phyloP scores from a whole-genome alignment of 192 early-diverging fungal genomes.

The Coemansia sp. region DNA sequence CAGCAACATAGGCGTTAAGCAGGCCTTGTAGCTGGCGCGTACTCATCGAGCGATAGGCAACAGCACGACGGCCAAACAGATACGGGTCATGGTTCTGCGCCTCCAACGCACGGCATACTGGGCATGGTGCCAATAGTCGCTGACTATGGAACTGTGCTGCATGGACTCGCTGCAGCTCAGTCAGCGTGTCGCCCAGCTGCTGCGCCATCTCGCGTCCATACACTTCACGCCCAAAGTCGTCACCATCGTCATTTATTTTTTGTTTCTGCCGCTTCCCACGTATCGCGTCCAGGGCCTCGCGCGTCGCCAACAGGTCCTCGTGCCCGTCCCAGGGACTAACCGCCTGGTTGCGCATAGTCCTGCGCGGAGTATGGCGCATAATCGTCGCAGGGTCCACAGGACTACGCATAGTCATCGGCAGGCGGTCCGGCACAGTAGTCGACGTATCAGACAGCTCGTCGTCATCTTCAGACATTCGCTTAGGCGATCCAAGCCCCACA shows the following conservation, averaged over 20 bases:
- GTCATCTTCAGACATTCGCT: conserved; percentile 13
- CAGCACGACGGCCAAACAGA: conserved; percentile 40
- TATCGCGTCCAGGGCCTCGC: conserved; percentile 35
- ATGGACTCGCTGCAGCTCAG: conserved; percentile 52
- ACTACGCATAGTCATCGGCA: conserved; percentile 19
- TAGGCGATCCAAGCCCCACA: neutral
- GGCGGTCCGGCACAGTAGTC: conserved; percentile 36
- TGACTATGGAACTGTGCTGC: conserved; percentile 27
- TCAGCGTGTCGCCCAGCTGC: conserved; percentile 45
- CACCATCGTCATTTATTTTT: neutral
- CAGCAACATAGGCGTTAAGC: conserved; percentile 51
- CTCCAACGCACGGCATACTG: conserved; percentile 38
- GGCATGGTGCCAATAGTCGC: conserved; percentile 5
- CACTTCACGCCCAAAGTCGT: conserved; percentile 10
- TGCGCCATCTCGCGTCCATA: conserved; percentile 31
- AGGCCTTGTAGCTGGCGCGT: conserved; percentile 47
- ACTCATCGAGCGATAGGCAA: conserved; percentile 42
- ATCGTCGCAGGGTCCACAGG: conserved; percentile 34
- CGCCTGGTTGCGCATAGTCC: neutral
- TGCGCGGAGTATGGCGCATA: neutral
- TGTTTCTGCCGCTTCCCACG: conserved; percentile 12
- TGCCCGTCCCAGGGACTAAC: conserved; percentile 4
- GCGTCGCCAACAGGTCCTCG: conserved; percentile 31
- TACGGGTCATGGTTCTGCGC: conserved; percentile 57
- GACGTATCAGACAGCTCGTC: conserved; percentile 46